Evolutionary conservation across 805 yeast genomes (phyloP), one percentile per base, ranked within the genome.

Genomic region (Maudiozyma turicensis): DNA sequence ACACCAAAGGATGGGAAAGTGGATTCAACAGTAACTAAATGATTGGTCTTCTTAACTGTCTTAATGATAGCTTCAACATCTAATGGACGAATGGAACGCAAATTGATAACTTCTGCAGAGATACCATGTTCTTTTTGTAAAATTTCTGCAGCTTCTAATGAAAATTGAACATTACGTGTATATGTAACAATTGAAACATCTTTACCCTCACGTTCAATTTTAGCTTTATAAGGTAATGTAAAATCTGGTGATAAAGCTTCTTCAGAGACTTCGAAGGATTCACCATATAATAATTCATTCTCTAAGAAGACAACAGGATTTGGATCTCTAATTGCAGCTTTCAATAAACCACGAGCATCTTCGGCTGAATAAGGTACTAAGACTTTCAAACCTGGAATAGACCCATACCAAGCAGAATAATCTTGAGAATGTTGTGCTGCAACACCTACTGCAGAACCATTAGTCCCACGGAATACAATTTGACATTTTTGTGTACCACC

Each of bases 371-470:
- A 93, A 48, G 99, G 99, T 43, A 95, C 87, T 46, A 93, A 73
- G 40, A 93, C 99, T 77, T 93, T 93, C 69, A 93, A 78, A 69
- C 99, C 99, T 53, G 99, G 99, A 61, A 93, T 89, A 47, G 95
- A 76, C 58, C 96, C 98, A 73, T 93, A 93, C 99, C 99, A 93
- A 48, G 96, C 89, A 49, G 96, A 78, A 71, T 81, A 93, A 74
- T 89, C 95, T 75, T 93, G 99, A 30, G 99, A 93, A 75, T 93
- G 99, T 74, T 93, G 99, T 51, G 99, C 99, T 61, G 81, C 99
- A 60, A 93, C 99, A 80, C 98, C 98, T 45, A 97, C 97, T 59
- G 99, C 96, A 45, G 99, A 96, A 72, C 99, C 99, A 72, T 93
- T 93, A 54, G 99, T 98, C 64, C 99, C 99, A 74, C 99, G 84